phyloP scores from a whole-genome alignment of 768 basidiomycete genomes.

The Pleurotus giganteus region DNA sequence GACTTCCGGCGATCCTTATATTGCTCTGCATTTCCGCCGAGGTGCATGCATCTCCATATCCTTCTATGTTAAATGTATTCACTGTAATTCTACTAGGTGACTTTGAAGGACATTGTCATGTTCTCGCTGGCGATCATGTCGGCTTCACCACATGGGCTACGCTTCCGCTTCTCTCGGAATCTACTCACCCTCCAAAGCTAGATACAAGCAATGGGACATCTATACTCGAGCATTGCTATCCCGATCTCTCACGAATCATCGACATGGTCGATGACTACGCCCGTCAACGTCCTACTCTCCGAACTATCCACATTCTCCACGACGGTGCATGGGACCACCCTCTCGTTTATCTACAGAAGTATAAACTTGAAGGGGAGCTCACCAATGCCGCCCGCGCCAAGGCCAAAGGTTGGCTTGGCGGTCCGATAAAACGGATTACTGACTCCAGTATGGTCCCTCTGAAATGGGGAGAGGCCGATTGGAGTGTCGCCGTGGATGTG shows the following conservation, averaged over 20 bases:
- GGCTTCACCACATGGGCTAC: slow-evolving; percentile 50
- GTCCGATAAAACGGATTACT: slow-evolving; percentile 40
- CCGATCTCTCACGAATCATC: slow-evolving; percentile 37
- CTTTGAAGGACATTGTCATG: slow-evolving; percentile 41
- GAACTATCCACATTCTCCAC: slow-evolving; percentile 41
- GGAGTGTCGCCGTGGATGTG: slow-evolving; percentile 42
- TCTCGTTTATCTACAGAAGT: slow-evolving; percentile 38
- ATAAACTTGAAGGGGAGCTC: slow-evolving; percentile 37
- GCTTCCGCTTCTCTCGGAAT: slow-evolving; percentile 32
- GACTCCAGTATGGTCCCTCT: slow-evolving; percentile 38
- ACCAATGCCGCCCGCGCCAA: slow-evolving; percentile 31
- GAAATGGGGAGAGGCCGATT: slow-evolving; percentile 38
- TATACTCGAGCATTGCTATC: slow-evolving; percentile 43
- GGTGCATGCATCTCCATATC: slow-evolving; percentile 21
- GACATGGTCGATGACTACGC: slow-evolving; percentile 35
- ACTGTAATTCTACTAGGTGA: slow-evolving; percentile 27
- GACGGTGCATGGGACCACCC: slow-evolving; percentile 49
- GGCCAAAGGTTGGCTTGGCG: slow-evolving; percentile 33
- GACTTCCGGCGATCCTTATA: slow-evolving; percentile 34
- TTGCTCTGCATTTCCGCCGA: slow-evolving; percentile 46
- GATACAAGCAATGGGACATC: slow-evolving; percentile 33
- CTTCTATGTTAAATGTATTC: not conserved
- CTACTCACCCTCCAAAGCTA: slow-evolving; percentile 34
- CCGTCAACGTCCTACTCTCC: slow-evolving; percentile 31
- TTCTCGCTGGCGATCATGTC: slow-evolving; percentile 27